phyloP scores from a whole-genome alignment of 2,329 filamentous ascomycete species.

The Pyricularia grisea region DNA sequence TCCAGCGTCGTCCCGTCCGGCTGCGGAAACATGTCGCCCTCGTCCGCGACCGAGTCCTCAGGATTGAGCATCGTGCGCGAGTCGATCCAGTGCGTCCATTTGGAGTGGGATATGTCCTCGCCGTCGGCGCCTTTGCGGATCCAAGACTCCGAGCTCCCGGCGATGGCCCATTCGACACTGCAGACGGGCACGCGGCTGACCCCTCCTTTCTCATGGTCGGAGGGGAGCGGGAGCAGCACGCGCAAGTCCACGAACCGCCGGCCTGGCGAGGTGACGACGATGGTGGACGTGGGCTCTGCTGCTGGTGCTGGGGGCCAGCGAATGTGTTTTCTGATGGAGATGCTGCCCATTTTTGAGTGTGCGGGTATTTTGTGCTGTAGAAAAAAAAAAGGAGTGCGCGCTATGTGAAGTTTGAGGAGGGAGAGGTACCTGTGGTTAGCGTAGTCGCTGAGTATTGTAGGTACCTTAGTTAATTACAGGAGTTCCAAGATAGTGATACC shows the following conservation, averaged over 20 bases:
- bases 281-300: slow-evolving; percentile 52
- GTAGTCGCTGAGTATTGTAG: background rate
- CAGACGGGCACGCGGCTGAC: background rate
- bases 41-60: slow-evolving; percentile 32
- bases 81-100: slow-evolving; percentile 53
- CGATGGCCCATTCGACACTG: slow-evolving; percentile 56
- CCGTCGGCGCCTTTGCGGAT: slow-evolving; percentile 17
- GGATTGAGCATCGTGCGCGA: slow-evolving; percentile 27
- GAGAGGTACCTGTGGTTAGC: background rate
- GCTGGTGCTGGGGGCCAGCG: slow-evolving; percentile 42
- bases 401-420: background rate
- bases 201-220: background rate
- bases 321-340: slow-evolving; percentile 51
- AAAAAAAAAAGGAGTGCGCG: background rate
- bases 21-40: slow-evolving; percentile 44
- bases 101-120: slow-evolving; percentile 22
- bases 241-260: slow-evolving; percentile 54
- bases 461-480: background rate
- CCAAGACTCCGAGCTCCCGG: slow-evolving; percentile 38
- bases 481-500: too few species aligned
- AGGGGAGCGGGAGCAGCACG: slow-evolving; percentile 23
- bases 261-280: slow-evolving; percentile 52
- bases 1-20: slow-evolving; percentile 37
- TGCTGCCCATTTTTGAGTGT: slow-evolving; percentile 27
- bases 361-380: background rate